Percentiles rank a stretch among this genome's conserved stretches.
phyloP scores from a whole-genome alignment of 2,329 filamentous ascomycete genomes.

The Calonectria henricotiae region DNA sequence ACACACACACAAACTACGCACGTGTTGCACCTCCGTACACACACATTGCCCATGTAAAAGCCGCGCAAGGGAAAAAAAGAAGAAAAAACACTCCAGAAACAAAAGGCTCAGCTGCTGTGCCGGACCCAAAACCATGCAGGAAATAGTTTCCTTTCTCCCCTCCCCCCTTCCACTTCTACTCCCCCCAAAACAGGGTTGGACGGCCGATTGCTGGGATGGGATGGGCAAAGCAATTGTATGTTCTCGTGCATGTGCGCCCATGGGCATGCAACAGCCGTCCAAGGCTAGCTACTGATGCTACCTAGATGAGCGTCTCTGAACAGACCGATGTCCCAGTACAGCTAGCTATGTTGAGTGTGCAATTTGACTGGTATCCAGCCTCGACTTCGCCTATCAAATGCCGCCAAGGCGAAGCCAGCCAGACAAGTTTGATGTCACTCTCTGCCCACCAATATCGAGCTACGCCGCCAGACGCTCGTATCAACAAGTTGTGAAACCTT shows the following conservation, averaged over 20 bases:
- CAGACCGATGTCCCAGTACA: slow-evolving; percentile 25
- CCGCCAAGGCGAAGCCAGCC: background rate
- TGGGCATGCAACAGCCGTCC: slow-evolving; percentile 16
- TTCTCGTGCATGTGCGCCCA: background rate
- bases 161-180: background rate
- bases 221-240: background rate
- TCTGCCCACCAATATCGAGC: slow-evolving; percentile 2
- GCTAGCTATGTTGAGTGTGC: background rate
- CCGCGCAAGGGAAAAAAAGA: background rate
- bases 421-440: background rate
- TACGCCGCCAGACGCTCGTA: slow-evolving; percentile 21
- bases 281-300: slow-evolving; percentile 21
- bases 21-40: too few relatives aligned
- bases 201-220: background rate
- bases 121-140: background rate
- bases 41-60: background rate
- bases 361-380: background rate
- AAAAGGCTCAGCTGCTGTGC: background rate
- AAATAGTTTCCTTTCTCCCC: background rate
- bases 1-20: background rate
- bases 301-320: slow-evolving; percentile 11
- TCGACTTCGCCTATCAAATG: slow-evolving; percentile 6
- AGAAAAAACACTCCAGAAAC: background rate
- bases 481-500: slow-evolving; percentile 45
- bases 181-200: background rate